Evolutionary conservation across 345 rosid species (phyloP), one percentile per base, ranked within the genome.

Genomic region (Hevea brasiliensis): DNA sequence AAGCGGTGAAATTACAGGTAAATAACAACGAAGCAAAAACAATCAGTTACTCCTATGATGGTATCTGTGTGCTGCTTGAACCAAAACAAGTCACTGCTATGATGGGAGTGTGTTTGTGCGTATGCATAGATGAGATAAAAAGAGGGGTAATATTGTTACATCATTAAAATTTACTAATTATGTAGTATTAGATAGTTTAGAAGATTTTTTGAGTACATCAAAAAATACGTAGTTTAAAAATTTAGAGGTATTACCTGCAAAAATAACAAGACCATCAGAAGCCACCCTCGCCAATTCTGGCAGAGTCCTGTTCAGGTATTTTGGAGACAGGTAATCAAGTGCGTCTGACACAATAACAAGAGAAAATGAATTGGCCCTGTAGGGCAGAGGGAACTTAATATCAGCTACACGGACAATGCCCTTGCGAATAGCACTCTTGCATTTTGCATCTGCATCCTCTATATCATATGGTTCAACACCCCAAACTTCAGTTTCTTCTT

Each of bases 381-480:
- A 94, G 1, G 98, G 96, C 9, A 94, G 86, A 73, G 94, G 92
- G 80, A 90, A 94, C 83, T 92, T 94, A 77, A 94, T 86, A 67
- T 94, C 98, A 68, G 97, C 92, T 40, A 94, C 98, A 59, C 97
- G 98, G 11, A 90, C 96, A 73, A 88, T 65, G 67, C 98, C 98
- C 83, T 82, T 94, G 70, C 87, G 90, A 40, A 95, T 92, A 56
- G 90, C 85, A 54, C 68, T 74, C 82, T 88, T 91, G 94, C 99
- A 95, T 77, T 80, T 89, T 56, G 85, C 81, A 78, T 89, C 98
- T 14, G 90, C 94, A 82, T 95, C 99, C 81, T 95, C 99, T 32
- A 89, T 84, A 81, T 92, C 99, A 79, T 95, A 95, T 17, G 99
- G 99, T 74, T 95, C 99, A 11, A 92, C 84, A 65, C 99, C 99